Evolutionary conservation across 495 filamentous ascomycete genomes (phyloP).

Genomic region (Geoglossum glabrum): DNA sequence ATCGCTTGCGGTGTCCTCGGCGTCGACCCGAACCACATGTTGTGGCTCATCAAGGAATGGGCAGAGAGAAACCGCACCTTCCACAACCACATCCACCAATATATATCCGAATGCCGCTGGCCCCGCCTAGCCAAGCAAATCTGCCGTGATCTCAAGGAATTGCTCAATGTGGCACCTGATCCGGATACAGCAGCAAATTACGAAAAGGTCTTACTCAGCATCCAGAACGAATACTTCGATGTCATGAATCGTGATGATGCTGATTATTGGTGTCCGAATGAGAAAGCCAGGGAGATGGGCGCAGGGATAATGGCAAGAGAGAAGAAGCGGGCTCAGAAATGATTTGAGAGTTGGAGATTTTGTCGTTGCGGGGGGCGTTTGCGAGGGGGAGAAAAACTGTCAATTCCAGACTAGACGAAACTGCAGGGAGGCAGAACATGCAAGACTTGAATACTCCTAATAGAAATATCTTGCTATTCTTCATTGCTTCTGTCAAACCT

Average conservation of each 20-base stretch:
- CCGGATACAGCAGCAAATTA: constrained; percentile 7
- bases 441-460: not conserved
- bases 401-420: not conserved
- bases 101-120: constrained; percentile 7
- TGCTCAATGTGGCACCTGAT: constrained; percentile 8
- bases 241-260: constrained; percentile 4
- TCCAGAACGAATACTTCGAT: constrained; percentile 7
- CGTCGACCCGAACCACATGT: constrained; percentile 4
- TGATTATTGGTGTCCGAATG: constrained; percentile 4
- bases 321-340: constrained; percentile 7
- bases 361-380: not conserved
- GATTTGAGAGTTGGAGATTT: constrained; percentile 15
- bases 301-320: constrained; percentile 1
- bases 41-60: constrained; percentile 9
- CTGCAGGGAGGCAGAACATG: not conserved
- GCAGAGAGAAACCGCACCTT: constrained; percentile 6
- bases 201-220: constrained; percentile 5
- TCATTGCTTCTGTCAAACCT: not conserved
- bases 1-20: constrained; percentile 4
- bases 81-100: constrained; percentile 4
- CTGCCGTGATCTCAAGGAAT: constrained; percentile 8
- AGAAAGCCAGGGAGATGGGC: constrained; percentile 5
- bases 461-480: not conserved
- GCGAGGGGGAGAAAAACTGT: not conserved
- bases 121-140: constrained; percentile 4